phyloP scores from a whole-genome alignment of 2,329 filamentous ascomycete species.

The Neophaeococcomyces mojaviensis region DNA sequence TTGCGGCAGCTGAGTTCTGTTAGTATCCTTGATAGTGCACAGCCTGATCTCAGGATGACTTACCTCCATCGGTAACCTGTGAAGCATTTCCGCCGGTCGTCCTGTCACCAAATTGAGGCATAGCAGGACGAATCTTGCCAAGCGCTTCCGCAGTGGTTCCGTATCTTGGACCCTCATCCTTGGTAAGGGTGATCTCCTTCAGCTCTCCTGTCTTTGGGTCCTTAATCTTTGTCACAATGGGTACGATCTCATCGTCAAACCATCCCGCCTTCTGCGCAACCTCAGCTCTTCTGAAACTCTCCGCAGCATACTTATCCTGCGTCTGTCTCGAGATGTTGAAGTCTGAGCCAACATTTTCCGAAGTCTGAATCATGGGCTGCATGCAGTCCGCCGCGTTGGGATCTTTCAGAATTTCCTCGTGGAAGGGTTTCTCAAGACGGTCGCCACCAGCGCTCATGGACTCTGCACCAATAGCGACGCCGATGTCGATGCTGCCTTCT shows the following conservation, averaged over 20 bases:
- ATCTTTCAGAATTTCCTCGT: slow-evolving; percentile 64
- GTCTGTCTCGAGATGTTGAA: slow-evolving; percentile 73
- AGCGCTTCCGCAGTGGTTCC: slow-evolving; percentile 81
- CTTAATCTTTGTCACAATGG: slow-evolving; percentile 74
- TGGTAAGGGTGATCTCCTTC: slow-evolving; percentile 69
- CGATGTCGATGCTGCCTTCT: slow-evolving; percentile 73
- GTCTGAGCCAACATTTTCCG: slow-evolving; percentile 88
- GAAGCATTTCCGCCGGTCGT: slow-evolving; percentile 91
- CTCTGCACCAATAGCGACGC: slow-evolving; percentile 82
- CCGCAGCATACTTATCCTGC: slow-evolving; percentile 80
- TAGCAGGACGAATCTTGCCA: slow-evolving; percentile 78
- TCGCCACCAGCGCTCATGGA: slow-evolving; percentile 73
- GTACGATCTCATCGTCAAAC: slow-evolving; percentile 91
- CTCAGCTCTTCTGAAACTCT: slow-evolving; percentile 83
- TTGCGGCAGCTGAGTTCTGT: slow-evolving; percentile 58
- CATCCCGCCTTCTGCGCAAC: slow-evolving; percentile 80
- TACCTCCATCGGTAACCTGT: slow-evolving; percentile 86
- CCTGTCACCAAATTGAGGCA: slow-evolving; percentile 78
- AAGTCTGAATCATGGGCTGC: slow-evolving; percentile 96
- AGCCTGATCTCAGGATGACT: slow-evolving; percentile 25
- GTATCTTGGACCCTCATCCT: slow-evolving; percentile 83
- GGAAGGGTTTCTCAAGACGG: slow-evolving; percentile 63
- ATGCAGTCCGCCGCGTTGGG: slow-evolving; percentile 79
- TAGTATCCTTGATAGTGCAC: slow-evolving; percentile 18
- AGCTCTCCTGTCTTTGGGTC: slow-evolving; percentile 72